Conservation (phyloP, 2,329 filamentous ascomycete species). For the Pseudogymnoascus sp. region DNA sequence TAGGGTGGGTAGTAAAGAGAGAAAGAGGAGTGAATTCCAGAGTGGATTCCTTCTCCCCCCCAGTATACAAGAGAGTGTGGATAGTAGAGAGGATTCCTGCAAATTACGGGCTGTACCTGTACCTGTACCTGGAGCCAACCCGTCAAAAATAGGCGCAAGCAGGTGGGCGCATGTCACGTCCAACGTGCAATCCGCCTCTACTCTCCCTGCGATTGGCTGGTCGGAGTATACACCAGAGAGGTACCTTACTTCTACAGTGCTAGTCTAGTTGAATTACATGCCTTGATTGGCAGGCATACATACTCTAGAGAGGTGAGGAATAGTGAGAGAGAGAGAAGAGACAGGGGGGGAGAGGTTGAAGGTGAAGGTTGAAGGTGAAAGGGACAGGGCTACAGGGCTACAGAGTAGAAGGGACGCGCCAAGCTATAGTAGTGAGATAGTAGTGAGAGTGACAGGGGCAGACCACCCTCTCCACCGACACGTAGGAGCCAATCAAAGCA, state of each 20-base stretch:
- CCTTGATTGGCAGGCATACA: neutral
- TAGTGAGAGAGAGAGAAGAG: too few relatives aligned
- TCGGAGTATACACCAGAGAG: neutral
- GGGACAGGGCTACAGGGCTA: neutral
- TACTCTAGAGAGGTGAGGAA: neutral
- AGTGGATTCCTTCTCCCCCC: neutral
- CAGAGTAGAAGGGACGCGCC: neutral
- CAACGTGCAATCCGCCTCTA: neutral
- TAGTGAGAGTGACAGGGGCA: neutral
- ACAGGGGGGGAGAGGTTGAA: neutral
- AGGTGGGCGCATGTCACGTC: neutral
- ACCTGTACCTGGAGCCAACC: neutral
- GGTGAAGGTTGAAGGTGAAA: too few relatives aligned
- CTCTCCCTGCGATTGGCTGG: neutral
- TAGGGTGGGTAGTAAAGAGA: neutral
- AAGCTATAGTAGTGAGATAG: too few relatives aligned
- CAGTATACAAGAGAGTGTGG: too few relatives aligned
- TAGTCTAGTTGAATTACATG: neutral
- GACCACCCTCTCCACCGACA: too few relatives aligned
- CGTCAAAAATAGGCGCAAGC: neutral
- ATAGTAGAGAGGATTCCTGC: neutral
- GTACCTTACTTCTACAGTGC: too few relatives aligned
- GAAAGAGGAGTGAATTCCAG: neutral
- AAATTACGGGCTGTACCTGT: too few relatives aligned
- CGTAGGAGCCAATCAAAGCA: neutral